phyloP scores from a whole-genome alignment of 345 rosid genomes.

The Erucastrum elatum region DNA sequence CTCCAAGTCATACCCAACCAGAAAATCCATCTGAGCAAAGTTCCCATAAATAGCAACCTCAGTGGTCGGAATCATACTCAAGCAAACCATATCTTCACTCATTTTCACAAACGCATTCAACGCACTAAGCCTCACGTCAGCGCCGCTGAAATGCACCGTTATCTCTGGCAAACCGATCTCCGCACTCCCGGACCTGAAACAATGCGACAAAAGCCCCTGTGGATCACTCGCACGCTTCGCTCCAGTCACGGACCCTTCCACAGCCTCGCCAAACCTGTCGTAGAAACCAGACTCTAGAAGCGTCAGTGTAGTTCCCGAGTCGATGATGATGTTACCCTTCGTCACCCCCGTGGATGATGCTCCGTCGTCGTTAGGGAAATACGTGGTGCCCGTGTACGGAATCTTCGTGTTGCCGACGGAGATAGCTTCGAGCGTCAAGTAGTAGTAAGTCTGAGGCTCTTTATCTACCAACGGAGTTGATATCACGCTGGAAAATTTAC shows the following conservation, averaged over 20 bases:
- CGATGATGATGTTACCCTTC: conserved; percentile 58
- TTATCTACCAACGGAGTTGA: conserved; percentile 49
- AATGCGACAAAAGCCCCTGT: conserved; percentile 34
- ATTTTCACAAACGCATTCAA: conserved; percentile 44
- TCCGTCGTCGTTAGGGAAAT: not conserved
- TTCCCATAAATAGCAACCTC: conserved; percentile 50
- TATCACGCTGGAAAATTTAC: conserved; percentile 16
- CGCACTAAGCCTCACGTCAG: conserved; percentile 42
- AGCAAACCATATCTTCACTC: conserved; percentile 42
- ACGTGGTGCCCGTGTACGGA: conserved; percentile 31
- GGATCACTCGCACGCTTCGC: conserved; percentile 45
- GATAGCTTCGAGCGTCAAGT: conserved; percentile 45
- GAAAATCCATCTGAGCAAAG: conserved; percentile 52
- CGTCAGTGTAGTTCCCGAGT: conserved; percentile 67
- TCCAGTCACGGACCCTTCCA: conserved; percentile 29
- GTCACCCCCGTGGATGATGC: not conserved
- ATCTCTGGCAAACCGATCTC: conserved; percentile 39
- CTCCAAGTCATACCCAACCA: conserved; percentile 53
- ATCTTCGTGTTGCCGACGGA: conserved; percentile 46
- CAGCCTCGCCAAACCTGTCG: conserved; percentile 36
- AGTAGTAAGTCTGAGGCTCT: conserved; percentile 49
- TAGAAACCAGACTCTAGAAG: conserved; percentile 46
- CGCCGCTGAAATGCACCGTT: conserved; percentile 46
- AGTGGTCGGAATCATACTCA: conserved; percentile 34
- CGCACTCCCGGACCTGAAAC: conserved; percentile 31